Evolutionary conservation across 257 asterid genomes (phyloP).

Genomic region (Marsdenia floribunda): DNA sequence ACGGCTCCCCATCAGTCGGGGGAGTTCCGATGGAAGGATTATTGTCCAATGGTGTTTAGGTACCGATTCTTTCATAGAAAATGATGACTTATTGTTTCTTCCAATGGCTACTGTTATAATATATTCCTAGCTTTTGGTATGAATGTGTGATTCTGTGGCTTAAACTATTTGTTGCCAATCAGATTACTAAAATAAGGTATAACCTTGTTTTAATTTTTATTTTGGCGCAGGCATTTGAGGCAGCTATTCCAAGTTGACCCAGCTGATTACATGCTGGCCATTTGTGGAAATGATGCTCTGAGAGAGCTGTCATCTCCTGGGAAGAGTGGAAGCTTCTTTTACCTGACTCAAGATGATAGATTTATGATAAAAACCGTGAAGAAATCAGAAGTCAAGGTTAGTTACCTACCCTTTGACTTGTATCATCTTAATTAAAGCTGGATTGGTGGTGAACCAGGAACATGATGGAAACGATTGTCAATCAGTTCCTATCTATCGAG

Average conservation of each 20-base stretch:
- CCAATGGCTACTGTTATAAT: not conserved
- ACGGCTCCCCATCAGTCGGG: slow-evolving; percentile 80
- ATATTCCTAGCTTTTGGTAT: not conserved
- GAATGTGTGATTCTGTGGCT: not conserved
- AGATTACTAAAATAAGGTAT: not conserved
- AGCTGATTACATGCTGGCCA: slow-evolving; percentile 94
- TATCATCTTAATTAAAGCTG: slow-evolving; percentile 3
- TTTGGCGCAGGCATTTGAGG: slow-evolving; percentile 63
- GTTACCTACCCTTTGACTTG: slow-evolving; percentile 36
- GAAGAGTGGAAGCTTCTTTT: slow-evolving; percentile 95
- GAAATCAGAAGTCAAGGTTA: slow-evolving; percentile 98
- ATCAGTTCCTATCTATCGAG: not conserved
- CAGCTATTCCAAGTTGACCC: slow-evolving; percentile 91
- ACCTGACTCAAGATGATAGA: slow-evolving; percentile 91
- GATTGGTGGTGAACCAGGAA: slow-evolving; percentile 8
- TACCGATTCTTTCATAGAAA: slow-evolving; percentile 11
- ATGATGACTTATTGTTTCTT: not conserved
- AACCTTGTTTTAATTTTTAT: slow-evolving; percentile 19
- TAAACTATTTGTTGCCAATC: not conserved
- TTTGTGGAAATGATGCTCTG: slow-evolving; percentile 89
- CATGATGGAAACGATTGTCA: slow-evolving; percentile 3
- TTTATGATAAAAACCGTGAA: slow-evolving; percentile 97
- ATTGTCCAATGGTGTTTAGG: slow-evolving; percentile 89
- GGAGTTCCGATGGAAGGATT: slow-evolving; percentile 92
- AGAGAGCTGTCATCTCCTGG: slow-evolving; percentile 98